Conservation (phyloP, 306 rosid genomes). For the Carpinus viminea region DNA sequence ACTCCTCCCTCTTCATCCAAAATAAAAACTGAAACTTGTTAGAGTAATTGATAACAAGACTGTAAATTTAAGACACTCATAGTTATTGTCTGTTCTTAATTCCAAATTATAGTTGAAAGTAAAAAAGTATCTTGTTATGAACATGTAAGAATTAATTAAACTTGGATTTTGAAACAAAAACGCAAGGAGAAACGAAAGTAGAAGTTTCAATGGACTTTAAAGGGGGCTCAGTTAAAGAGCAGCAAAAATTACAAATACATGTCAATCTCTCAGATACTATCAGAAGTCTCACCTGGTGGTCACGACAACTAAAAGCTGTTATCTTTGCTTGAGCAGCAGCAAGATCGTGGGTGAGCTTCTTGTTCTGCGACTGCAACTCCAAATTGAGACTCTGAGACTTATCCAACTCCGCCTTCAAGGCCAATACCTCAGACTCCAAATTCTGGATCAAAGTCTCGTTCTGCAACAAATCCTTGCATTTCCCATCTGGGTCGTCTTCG, state of each 20-base stretch:
- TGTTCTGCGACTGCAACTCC: slow-evolving; percentile 64
- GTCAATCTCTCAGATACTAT: neutral
- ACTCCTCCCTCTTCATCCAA: slow-evolving; percentile 53
- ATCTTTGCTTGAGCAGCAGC: slow-evolving; percentile 70
- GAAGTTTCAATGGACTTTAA: neutral
- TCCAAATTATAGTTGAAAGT: neutral
- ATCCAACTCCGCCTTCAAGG: slow-evolving; percentile 69
- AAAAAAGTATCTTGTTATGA: neutral
- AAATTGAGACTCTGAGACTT: slow-evolving; percentile 51
- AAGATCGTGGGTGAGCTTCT: slow-evolving; percentile 54
- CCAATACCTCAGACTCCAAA: slow-evolving; percentile 59
- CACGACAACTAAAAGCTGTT: slow-evolving; percentile 28
- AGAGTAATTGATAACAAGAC: neutral
- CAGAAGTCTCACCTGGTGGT: slow-evolving; percentile 54
- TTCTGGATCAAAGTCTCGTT: slow-evolving; percentile 56
- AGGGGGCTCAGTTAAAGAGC: neutral
- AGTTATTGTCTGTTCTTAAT: neutral
- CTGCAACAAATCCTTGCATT: slow-evolving; percentile 46
- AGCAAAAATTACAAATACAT: neutral
- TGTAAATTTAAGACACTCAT: neutral
- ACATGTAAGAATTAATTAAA: slow-evolving; percentile 20
- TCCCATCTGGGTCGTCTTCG: slow-evolving; percentile 49
- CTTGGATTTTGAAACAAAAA: slow-evolving; percentile 15
- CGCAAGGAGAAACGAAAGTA: neutral
- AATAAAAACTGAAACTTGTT: slow-evolving; percentile 7